These are phyloP conservation scores for Gracilaria domingensis DNA, from an alignment of 23 red algal genomes.

Conservation along the genomic window DNA sequence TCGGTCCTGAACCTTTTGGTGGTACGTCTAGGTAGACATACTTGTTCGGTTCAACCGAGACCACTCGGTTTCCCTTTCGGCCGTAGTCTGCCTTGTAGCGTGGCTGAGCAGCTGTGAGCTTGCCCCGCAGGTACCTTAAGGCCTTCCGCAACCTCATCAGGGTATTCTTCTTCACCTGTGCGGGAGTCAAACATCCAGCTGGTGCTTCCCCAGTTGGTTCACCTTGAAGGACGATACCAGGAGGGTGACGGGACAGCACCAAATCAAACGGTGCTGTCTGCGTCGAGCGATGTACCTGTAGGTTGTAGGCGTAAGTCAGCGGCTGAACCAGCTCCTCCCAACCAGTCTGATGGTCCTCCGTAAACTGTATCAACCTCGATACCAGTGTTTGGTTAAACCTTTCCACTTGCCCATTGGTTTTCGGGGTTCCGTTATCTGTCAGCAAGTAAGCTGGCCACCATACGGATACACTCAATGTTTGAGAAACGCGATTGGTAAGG, in stretches of 20 bases:
- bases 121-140: too few species aligned
- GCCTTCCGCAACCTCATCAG: not conserved
- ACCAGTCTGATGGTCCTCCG: constrained; percentile 2
- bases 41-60: too few species aligned
- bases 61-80: too few species aligned
- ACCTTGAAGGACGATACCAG: too few species aligned
- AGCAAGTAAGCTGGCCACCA: not conserved
- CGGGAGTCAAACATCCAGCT: not conserved
- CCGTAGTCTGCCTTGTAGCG: too few species aligned
- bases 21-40: too few species aligned
- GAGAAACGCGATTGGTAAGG: too few species aligned
- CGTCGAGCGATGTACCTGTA: constrained; percentile 10
- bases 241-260: not conserved
- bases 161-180: not conserved
- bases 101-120: not conserved
- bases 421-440: constrained; percentile 19
- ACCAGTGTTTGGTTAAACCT: too few species aligned
- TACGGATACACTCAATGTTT: constrained; percentile 31
- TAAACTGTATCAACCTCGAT: not conserved
- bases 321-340: constrained; percentile 7
- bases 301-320: constrained; percentile 14
- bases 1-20: too few species aligned
- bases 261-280: not conserved
- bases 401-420: constrained; percentile 57
- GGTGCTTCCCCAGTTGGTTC: not conserved